A percentile compares a stretch with the other conserved stretches of the same genome.
phyloP scores from a whole-genome alignment of 1,284 basidiomycete species.

The Schizopora paradoxa region DNA sequence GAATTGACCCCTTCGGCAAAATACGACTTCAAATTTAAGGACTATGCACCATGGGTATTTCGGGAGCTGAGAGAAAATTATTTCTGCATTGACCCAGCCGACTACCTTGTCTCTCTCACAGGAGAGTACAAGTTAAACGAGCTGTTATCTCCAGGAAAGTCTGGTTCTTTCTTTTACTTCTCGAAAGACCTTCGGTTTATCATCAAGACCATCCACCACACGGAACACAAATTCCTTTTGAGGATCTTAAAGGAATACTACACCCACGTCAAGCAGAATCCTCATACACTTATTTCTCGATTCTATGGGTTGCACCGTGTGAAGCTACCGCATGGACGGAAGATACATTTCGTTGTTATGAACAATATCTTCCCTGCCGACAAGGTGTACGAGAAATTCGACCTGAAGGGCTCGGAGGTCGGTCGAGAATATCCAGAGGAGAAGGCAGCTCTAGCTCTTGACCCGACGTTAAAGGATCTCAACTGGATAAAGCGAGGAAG shows the following conservation, averaged over 20 bases:
- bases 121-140: conserved; percentile 98
- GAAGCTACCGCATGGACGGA: conserved; percentile 88
- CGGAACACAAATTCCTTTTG: conserved; percentile 91
- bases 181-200: conserved; percentile 98
- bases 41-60: conserved; percentile 98
- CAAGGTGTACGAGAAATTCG: conserved; percentile 95
- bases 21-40: conserved; percentile 99
- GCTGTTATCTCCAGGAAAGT: conserved; percentile 97
- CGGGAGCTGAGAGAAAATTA: conserved; percentile 90
- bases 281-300: conserved; percentile 88
- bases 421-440: conserved; percentile 88
- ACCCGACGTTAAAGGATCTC: conserved; percentile 90
- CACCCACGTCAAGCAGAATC: conserved; percentile 83
- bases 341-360: conserved; percentile 99
- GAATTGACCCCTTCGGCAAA: conserved; percentile 95
- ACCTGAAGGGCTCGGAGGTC: conserved; percentile 92
- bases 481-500: conserved; percentile 90
- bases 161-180: conserved; percentile 99
- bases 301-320: conserved; percentile 98
- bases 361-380: conserved; percentile 99
- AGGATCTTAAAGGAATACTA: conserved; percentile 85
- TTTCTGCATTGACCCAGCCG: conserved; percentile 94
- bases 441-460: conserved; percentile 71
- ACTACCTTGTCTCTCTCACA: conserved; percentile 94
- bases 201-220: conserved; percentile 97